Percentiles rank a stretch among this genome's conserved stretches.
Evolutionary conservation across 345 rosid genomes (phyloP).

Genomic region (Noccaea caerulescens): DNA sequence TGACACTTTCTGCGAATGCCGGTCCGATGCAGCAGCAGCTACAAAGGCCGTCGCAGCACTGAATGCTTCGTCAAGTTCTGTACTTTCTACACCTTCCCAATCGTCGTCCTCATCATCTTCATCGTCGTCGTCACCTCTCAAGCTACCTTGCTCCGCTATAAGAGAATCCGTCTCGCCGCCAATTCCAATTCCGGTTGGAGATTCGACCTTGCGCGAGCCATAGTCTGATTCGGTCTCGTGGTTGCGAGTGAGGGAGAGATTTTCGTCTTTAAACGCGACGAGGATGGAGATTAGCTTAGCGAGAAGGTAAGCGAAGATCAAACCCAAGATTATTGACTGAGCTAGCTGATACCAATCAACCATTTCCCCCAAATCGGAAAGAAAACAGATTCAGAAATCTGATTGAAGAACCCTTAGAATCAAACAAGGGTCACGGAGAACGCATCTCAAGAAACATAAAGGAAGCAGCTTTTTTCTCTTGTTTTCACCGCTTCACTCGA

Average conservation of each 20-base stretch:
- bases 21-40: constrained; percentile 68
- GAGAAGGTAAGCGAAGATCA: constrained; percentile 81
- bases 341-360: constrained; percentile 75
- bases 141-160: constrained; percentile 80
- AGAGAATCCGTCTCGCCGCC: constrained; percentile 62
- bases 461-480: constrained; percentile 24
- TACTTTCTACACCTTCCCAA: constrained; percentile 98
- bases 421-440: constrained; percentile 12
- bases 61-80: constrained; percentile 82
- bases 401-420: constrained; percentile 11
- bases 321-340: constrained; percentile 71
- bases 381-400: constrained; percentile 4
- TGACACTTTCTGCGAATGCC: constrained; percentile 60
- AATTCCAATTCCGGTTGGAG: constrained; percentile 20
- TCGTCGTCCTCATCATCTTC: constrained; percentile 48
- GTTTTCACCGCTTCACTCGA: constrained; percentile 34
- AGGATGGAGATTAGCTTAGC: constrained; percentile 88
- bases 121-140: constrained; percentile 44
- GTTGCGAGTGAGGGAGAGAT: constrained; percentile 65
- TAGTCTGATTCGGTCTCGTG: constrained; percentile 18
- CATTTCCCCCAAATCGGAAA: constrained; percentile 31
- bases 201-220: constrained; percentile 29
- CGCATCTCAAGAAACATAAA: constrained; percentile 23
- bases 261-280: constrained; percentile 76
- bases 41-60: constrained; percentile 86